Conservation (phyloP, 768 basidiomycete species). For the Gloeostereum incarnatum region DNA sequence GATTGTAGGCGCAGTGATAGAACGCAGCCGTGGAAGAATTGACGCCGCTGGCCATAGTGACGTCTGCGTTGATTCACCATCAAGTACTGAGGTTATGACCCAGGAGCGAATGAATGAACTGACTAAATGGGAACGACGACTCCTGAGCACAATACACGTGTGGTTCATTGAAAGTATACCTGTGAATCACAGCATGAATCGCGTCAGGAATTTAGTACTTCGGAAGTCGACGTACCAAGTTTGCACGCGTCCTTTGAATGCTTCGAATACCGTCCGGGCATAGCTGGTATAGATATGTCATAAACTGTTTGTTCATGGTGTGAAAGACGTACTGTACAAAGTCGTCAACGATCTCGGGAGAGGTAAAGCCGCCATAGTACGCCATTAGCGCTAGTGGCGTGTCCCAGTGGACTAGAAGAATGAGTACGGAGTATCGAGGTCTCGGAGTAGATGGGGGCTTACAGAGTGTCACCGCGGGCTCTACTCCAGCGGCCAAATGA, state of each 20-base stretch:
- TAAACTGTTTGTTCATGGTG: not conserved
- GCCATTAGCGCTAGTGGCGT: slow-evolving; percentile 35
- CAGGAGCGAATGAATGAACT: slow-evolving; percentile 4
- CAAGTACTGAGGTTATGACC: not conserved
- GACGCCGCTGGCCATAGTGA: slow-evolving; percentile 29
- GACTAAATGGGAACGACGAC: slow-evolving; percentile 32
- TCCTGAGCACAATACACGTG: slow-evolving; percentile 30
- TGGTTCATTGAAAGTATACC: slow-evolving; percentile 47
- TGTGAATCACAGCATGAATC: slow-evolving; percentile 6
- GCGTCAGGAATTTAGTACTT: not conserved
- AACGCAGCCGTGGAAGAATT: slow-evolving; percentile 32
- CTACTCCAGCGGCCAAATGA: slow-evolving; percentile 27
- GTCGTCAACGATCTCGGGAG: slow-evolving; percentile 34
- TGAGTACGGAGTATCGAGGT: not conserved
- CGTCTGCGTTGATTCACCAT: slow-evolving; percentile 16
- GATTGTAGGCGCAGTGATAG: slow-evolving; percentile 31
- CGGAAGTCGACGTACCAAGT: slow-evolving; percentile 24
- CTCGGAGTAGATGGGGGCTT: slow-evolving; percentile 10
- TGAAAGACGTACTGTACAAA: slow-evolving; percentile 28
- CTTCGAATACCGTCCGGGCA: slow-evolving; percentile 38
- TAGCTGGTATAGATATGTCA: no score
- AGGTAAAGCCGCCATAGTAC: slow-evolving; percentile 41
- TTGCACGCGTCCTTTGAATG: slow-evolving; percentile 37
- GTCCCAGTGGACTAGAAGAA: slow-evolving; percentile 36
- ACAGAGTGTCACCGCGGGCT: slow-evolving; percentile 43